Evolutionary conservation across 257 asterid species (phyloP).

Genomic region (Ehretia macrophylla): DNA sequence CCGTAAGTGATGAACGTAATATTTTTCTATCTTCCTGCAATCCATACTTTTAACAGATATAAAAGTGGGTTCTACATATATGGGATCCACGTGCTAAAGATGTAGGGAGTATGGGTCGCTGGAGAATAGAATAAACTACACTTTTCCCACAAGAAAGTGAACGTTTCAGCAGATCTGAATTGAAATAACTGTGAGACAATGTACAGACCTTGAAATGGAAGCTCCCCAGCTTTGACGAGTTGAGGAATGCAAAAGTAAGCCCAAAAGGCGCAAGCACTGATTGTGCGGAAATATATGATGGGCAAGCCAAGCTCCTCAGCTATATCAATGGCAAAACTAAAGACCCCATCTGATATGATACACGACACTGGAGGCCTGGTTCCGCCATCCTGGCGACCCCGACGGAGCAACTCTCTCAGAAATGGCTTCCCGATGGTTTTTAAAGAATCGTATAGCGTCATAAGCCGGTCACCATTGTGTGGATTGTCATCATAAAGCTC

Average conservation of each 20-base stretch:
- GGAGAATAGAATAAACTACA: too few species aligned
- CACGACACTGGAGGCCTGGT: slow-evolving; percentile 20
- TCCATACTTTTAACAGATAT: too few species aligned
- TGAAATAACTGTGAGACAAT: slow-evolving; percentile 34
- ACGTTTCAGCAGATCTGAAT: slow-evolving; percentile 18
- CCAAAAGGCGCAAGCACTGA: slow-evolving; percentile 29
- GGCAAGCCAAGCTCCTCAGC: slow-evolving; percentile 32
- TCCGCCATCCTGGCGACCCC: not conserved
- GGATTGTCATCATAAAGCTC: slow-evolving; percentile 26
- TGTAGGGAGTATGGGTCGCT: too few species aligned
- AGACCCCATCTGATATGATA: slow-evolving; percentile 32
- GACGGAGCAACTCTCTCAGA: slow-evolving; percentile 14
- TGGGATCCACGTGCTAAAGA: too few species aligned
- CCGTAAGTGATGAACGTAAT: too few species aligned
- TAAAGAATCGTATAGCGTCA: slow-evolving; percentile 10
- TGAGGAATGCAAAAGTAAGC: slow-evolving; percentile 19
- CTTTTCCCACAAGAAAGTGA: too few species aligned
- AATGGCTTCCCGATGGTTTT: slow-evolving; percentile 8
- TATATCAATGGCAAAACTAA: slow-evolving; percentile 45
- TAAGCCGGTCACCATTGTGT: slow-evolving; percentile 14
- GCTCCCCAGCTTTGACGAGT: slow-evolving; percentile 28
- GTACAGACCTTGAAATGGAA: slow-evolving; percentile 25
- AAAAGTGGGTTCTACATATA: too few species aligned
- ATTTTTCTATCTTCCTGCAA: too few species aligned
- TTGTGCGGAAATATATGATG: slow-evolving; percentile 22